These are phyloP conservation scores for Rhododendron molle DNA, from an alignment of 148 eudicot species.

Conservation along the genomic window DNA sequence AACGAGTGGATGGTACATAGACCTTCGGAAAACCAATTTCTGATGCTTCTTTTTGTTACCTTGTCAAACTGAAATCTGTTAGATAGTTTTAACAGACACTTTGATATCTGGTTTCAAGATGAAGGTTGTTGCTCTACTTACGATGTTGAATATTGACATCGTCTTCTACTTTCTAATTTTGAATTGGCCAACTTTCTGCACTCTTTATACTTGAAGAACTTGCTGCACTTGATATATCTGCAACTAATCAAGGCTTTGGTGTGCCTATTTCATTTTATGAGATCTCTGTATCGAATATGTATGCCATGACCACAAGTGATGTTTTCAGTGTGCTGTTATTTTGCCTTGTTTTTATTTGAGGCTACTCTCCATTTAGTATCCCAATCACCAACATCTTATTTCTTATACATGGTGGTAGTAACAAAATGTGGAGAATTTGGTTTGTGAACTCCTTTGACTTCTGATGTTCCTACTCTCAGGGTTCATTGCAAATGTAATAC, in stretches of 20 bases:
- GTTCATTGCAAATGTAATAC: constrained; percentile 30
- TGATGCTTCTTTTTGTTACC: background rate
- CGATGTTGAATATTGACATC: background rate
- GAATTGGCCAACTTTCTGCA: background rate
- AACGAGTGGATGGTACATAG: background rate
- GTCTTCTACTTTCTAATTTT: background rate
- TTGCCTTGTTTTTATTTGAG: background rate
- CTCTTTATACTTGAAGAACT: background rate
- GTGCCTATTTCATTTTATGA: background rate
- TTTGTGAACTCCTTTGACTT: constrained; percentile 10
- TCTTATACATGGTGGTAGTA: background rate
- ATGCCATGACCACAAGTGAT: background rate
- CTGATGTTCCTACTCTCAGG: constrained; percentile 1
- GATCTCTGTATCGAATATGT: background rate
- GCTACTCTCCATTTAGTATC: background rate
- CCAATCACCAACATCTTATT: background rate
- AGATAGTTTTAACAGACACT: background rate
- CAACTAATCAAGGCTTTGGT: background rate
- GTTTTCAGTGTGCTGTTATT: background rate
- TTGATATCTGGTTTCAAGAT: background rate
- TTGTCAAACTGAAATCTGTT: background rate
- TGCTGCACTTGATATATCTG: background rate
- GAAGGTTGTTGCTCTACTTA: background rate
- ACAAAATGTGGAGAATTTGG: constrained; percentile 4
- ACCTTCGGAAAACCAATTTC: background rate